phyloP scores from a whole-genome alignment of 2,329 filamentous ascomycete species.

The Penicillium fuscoglaucum region DNA sequence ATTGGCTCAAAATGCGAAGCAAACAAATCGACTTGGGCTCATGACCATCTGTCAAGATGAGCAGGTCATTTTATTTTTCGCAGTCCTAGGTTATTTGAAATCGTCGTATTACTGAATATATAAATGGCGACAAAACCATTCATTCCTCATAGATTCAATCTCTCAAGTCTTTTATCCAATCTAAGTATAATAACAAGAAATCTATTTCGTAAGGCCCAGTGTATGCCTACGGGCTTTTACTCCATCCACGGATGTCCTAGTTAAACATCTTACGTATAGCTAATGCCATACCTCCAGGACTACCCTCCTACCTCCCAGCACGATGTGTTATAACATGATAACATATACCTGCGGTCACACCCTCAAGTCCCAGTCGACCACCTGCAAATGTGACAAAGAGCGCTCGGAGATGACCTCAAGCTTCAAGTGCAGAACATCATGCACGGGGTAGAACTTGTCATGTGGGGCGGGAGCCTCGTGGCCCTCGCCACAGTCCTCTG shows the following conservation, averaged over 20 bases:
- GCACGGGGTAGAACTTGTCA: neutral
- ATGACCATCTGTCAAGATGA: neutral
- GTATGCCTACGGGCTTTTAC: neutral
- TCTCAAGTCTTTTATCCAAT: neutral
- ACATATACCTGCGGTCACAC: neutral
- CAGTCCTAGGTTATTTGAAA: neutral
- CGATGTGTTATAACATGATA: neutral
- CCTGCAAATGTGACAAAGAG: neutral
- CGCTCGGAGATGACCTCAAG: neutral
- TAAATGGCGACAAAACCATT: neutral
- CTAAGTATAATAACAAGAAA: neutral
- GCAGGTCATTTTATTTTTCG: neutral
- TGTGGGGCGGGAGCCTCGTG: neutral
- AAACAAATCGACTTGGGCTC: neutral
- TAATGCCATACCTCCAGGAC: neutral
- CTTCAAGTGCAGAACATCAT: neutral
- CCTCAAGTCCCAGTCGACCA: neutral
- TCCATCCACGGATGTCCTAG: too few relatives aligned
- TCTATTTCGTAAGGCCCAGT: neutral
- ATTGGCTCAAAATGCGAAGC: neutral
- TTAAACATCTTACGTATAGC: neutral
- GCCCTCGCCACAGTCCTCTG: neutral
- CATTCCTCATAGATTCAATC: neutral
- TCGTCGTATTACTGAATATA: neutral
- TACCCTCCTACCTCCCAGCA: neutral